Evolutionary conservation across 169 alveolate genomes (phyloP).

Genomic region (Plasmodium inui): DNA sequence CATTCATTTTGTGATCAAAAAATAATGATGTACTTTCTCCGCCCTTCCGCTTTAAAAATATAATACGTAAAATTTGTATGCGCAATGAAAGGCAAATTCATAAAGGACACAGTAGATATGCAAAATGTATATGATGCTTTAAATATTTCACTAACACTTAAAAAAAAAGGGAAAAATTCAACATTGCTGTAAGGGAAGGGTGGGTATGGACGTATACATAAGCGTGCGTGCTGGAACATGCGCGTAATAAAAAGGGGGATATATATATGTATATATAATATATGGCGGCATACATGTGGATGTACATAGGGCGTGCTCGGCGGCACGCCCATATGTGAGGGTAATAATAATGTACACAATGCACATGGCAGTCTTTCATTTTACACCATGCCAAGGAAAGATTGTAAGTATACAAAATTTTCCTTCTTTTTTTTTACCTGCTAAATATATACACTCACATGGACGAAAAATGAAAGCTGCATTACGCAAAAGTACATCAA

Average conservation of each 20-base stretch:
- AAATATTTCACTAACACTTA: conserved; percentile 32
- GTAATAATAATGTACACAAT: background rate
- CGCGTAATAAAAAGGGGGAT: background rate
- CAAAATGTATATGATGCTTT: conserved; percentile 11
- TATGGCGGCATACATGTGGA: background rate
- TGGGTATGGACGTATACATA: background rate
- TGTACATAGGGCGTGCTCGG: background rate
- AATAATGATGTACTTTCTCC: conserved; percentile 6
- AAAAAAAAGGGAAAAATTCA: conserved; percentile 3
- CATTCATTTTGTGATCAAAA: background rate
- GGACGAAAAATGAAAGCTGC: background rate
- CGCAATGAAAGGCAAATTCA: conserved; percentile 23
- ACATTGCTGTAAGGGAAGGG: background rate
- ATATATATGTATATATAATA: background rate
- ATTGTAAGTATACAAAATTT: conserved; percentile 5
- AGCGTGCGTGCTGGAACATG: background rate
- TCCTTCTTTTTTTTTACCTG: background rate
- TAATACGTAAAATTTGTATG: conserved; percentile 8
- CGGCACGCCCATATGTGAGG: background rate
- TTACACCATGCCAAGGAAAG: conserved; percentile 14
- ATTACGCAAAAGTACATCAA: conserved; percentile 11
- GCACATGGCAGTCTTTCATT: background rate
- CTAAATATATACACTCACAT: conserved; percentile 5
- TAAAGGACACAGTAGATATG: conserved; percentile 19
- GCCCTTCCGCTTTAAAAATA: background rate